Base-by-base conservation (phyloP, 2,329 filamentous ascomycete species). In the Cercospora berteroae region DNA sequence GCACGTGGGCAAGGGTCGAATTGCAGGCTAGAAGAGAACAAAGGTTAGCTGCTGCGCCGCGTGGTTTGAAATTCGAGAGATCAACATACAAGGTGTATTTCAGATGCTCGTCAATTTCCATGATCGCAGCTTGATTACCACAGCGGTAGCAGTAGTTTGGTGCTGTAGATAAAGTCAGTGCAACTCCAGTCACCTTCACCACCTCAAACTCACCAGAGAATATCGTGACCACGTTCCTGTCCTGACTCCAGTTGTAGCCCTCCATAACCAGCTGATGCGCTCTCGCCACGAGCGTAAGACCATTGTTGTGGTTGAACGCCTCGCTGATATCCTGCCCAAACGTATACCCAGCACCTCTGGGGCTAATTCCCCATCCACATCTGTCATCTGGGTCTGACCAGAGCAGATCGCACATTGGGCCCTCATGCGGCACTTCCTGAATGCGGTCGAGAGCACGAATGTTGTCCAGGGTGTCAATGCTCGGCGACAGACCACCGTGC, bases 261-360 rank as follows among this genome's bases (percentile, higher is more conserved):
- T 99, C 95, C 94, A 98, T 99, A 69, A 99, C 95, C 79, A 99
- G 84, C 83, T 99, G 95, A 85, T 99, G 95, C 65, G 95, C 95
- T 81, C 95, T 88, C 68, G 95, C 95, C 78, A 99, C 96, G 70
- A 98, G 85, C 64, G 94, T 98, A 81, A 99, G 83, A 66, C 94
- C 94, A 77, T 99, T 99, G 86, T 98, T 98, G 80, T 98, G 94
- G 82, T 98, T 98, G 84, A 99, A 99, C 1, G 94, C 94, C 83
- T 99, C 94, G 39, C 93, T 97, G 76, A 98, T 98, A 79, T 98
- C 94, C 83, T 97, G 94, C 67, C 88, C 88, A 74, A 90, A 90
- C 1, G 89, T 79, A 86, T 87, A 89, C 69, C 89, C 89, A 63
- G 88, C 88, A 72, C 88, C 88, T 79, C 88, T 80, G 13, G 88